Evolutionary conservation across 192 early-diverging fungal genomes (phyloP).

Genomic region (Umbelopsis vinacea): DNA sequence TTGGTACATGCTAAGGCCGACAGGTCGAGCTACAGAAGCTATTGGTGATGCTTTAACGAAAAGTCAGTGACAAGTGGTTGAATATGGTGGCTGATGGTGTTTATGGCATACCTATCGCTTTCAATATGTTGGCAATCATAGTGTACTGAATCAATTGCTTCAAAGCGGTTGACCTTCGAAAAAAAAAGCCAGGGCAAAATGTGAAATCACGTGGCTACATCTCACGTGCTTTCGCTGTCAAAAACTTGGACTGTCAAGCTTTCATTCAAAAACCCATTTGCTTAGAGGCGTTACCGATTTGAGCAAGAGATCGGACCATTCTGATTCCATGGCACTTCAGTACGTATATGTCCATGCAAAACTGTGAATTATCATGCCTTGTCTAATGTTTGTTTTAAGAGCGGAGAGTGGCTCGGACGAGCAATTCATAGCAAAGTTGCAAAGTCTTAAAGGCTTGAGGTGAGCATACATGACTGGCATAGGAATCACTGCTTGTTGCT

Average conservation of each 20-base stretch:
- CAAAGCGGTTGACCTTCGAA: background rate
- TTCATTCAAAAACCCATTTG: background rate
- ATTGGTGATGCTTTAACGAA: background rate
- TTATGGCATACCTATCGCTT: background rate
- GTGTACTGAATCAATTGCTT: background rate
- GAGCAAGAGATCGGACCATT: background rate
- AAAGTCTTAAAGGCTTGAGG: conserved; percentile 11
- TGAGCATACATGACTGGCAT: background rate
- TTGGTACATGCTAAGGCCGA: background rate
- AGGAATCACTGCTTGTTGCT: background rate
- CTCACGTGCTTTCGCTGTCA: background rate
- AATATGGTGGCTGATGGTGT: background rate
- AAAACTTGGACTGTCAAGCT: background rate
- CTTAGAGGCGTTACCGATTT: background rate
- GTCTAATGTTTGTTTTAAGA: background rate
- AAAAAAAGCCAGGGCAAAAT: background rate
- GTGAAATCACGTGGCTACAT: background rate
- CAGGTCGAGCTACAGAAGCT: background rate
- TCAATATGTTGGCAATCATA: conserved; percentile 8
- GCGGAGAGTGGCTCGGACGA: conserved; percentile 4
- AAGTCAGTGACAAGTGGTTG: background rate
- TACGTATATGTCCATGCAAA: background rate
- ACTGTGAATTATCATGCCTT: too few relatives aligned
- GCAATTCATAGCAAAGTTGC: background rate
- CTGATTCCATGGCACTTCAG: conserved; percentile 8